Percentiles rank a stretch among this genome's conserved stretches.
phyloP scores from a whole-genome alignment of 164 flowering plant species.

The Piper betle region DNA sequence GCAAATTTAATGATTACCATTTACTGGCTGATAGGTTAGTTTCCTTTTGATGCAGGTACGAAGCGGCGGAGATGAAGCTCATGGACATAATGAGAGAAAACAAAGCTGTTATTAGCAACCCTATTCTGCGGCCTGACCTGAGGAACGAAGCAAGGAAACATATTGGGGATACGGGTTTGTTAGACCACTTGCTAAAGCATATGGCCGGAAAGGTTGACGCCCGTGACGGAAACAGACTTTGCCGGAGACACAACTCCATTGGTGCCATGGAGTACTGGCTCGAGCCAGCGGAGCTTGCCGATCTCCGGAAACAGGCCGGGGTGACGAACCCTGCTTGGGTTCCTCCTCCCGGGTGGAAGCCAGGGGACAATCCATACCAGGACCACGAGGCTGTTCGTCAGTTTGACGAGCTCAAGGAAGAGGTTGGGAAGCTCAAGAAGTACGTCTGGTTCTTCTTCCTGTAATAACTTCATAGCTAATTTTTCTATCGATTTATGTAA shows the following conservation, averaged over 20 bases:
- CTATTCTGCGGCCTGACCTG: slow-evolving; percentile 52
- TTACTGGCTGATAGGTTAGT: neutral
- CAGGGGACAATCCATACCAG: slow-evolving; percentile 48
- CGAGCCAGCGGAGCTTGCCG: slow-evolving; percentile 54
- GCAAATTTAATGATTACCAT: neutral
- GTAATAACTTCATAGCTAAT: too few species aligned
- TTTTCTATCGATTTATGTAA: too few species aligned
- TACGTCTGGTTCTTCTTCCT: neutral
- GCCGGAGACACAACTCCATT: slow-evolving; percentile 69
- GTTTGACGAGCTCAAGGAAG: slow-evolving; percentile 36
- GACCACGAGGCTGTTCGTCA: slow-evolving; percentile 51
- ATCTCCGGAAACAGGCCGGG: slow-evolving; percentile 64
- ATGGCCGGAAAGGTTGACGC: slow-evolving; percentile 77
- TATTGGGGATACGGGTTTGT: slow-evolving; percentile 84
- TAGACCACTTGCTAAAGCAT: slow-evolving; percentile 86
- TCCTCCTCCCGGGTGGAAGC: slow-evolving; percentile 88
- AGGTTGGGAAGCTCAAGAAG: slow-evolving; percentile 38
- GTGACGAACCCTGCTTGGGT: slow-evolving; percentile 73
- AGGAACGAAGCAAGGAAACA: slow-evolving; percentile 64
- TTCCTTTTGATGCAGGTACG: slow-evolving; percentile 43
- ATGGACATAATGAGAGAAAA: slow-evolving; percentile 51
- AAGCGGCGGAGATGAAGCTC: slow-evolving; percentile 58
- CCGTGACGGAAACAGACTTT: slow-evolving; percentile 52
- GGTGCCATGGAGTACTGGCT: slow-evolving; percentile 98
- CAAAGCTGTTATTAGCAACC: slow-evolving; percentile 45